These are phyloP conservation scores for Dactylonectria estremocensis DNA, from an alignment of 2,329 filamentous ascomycete genomes.

Conservation along the genomic window DNA sequence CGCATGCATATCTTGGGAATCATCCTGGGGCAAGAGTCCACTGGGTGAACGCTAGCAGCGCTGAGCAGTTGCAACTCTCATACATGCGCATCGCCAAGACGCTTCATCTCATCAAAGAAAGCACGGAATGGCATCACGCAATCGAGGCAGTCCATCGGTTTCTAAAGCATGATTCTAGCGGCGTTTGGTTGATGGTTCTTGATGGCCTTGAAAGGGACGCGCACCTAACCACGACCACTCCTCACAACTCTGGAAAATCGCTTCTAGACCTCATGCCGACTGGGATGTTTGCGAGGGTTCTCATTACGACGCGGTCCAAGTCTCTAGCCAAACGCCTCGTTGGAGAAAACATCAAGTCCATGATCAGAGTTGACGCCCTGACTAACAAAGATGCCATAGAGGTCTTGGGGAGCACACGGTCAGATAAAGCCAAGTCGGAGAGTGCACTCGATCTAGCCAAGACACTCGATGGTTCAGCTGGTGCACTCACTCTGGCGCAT, in stretches of 20 bases:
- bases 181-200: constrained; percentile 26
- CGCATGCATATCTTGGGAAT: background rate
- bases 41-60: constrained; percentile 26
- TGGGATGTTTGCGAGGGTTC: constrained; percentile 11
- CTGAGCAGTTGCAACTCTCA: constrained; percentile 23
- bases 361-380: constrained; percentile 5
- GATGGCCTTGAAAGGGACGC: constrained; percentile 23
- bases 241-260: constrained; percentile 10
- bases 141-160: constrained; percentile 7
- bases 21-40: constrained; percentile 17
- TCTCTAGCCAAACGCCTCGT: constrained; percentile 1
- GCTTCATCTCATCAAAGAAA: constrained; percentile 8
- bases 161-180: constrained; percentile 17
- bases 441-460: constrained; percentile 1
- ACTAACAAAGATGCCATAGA: constrained; percentile 11
- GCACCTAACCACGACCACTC: background rate
- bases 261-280: constrained; percentile 21
- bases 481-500: constrained; percentile 11
- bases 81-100: constrained; percentile 20
- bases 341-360: background rate
- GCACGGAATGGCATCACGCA: background rate
- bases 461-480: background rate
- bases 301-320: constrained; percentile 17
- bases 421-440: constrained; percentile 3
- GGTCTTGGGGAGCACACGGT: constrained; percentile 12